Evolutionary conservation across 2,329 filamentous ascomycete genomes (phyloP).

Genomic region (Elsinoe australis): DNA sequence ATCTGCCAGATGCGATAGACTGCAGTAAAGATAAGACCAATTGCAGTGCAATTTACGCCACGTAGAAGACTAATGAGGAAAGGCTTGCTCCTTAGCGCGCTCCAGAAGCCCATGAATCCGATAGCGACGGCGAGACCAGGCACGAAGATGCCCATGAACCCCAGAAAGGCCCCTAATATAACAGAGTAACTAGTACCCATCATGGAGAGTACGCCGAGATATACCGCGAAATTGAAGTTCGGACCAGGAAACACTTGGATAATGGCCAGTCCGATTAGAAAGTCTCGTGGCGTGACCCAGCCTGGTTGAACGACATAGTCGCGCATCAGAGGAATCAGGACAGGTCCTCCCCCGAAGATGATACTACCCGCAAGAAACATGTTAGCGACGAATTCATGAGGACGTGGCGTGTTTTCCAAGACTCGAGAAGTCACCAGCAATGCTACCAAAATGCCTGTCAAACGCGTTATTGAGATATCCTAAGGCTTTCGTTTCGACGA

Average conservation of each 20-base stretch:
- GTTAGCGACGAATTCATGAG: conserved; percentile 60
- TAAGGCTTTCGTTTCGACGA: too few species aligned
- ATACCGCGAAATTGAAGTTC: conserved; percentile 49
- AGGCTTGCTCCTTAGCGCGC: conserved; percentile 30
- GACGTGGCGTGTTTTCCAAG: conserved; percentile 36
- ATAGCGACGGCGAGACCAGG: conserved; percentile 35
- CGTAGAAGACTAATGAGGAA: conserved; percentile 31
- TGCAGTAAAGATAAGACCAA: conserved; percentile 39
- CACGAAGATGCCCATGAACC: conserved; percentile 36
- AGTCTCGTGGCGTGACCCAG: conserved; percentile 64
- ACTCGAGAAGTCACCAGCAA: conserved; percentile 36
- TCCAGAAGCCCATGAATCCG: conserved; percentile 35
- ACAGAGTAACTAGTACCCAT: conserved; percentile 26
- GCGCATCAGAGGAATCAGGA: conserved; percentile 39
- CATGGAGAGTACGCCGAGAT: conserved; percentile 35
- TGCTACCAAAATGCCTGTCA: too few species aligned
- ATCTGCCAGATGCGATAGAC: conserved; percentile 41
- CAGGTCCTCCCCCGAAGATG: conserved; percentile 42
- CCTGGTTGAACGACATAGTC: conserved; percentile 53
- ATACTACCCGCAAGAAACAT: conserved; percentile 65
- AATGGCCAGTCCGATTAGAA: conserved; percentile 64
- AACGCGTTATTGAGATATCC: too few species aligned
- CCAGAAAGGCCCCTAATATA: conserved; percentile 32
- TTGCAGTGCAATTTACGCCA: conserved; percentile 38
- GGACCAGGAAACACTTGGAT: conserved; percentile 63